These are phyloP conservation scores for Akanthomyces muscarius DNA, from an alignment of 2,329 filamentous ascomycete species.

Conservation along the genomic window DNA sequence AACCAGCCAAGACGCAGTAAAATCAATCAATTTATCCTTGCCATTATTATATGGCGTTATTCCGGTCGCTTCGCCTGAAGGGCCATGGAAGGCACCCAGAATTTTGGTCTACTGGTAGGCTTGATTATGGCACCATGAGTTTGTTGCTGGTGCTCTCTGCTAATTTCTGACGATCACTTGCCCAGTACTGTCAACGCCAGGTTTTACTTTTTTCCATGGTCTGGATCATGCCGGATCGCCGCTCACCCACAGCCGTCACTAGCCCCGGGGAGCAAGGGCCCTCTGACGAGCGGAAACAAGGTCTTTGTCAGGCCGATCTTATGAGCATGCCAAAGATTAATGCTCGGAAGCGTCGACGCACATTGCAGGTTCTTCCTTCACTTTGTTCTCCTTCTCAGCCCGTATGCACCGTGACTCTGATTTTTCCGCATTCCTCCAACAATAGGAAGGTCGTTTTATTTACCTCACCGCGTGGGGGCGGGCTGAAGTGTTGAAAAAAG, in stretches of 20 bases:
- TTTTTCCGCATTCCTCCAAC: neutral
- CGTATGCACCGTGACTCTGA: neutral
- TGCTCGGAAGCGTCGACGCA: no score
- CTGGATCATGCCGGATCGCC: slow-evolving; percentile 17
- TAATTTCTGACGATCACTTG: neutral
- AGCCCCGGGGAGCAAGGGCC: neutral
- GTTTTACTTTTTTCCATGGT: neutral
- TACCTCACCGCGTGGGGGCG: neutral
- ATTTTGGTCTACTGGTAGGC: neutral
- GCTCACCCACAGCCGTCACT: neutral
- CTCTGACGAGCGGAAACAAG: neutral
- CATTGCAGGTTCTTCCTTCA: no score
- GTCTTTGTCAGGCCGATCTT: neutral
- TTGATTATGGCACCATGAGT: neutral
- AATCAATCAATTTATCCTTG: neutral
- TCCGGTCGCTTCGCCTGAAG: neutral
- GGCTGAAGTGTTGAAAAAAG: neutral
- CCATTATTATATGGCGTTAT: neutral
- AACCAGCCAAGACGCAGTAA: neutral
- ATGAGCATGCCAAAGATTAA: neutral
- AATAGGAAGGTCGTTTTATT: slow-evolving; percentile 3
- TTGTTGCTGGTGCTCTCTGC: neutral
- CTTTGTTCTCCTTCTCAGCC: neutral
- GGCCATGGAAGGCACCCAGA: neutral
- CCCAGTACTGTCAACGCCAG: neutral